Percentiles rank a stretch among this genome's conserved stretches.
Evolutionary conservation across 2,329 filamentous ascomycete species (phyloP).

Genomic region (Coleophoma cylindrospora): DNA sequence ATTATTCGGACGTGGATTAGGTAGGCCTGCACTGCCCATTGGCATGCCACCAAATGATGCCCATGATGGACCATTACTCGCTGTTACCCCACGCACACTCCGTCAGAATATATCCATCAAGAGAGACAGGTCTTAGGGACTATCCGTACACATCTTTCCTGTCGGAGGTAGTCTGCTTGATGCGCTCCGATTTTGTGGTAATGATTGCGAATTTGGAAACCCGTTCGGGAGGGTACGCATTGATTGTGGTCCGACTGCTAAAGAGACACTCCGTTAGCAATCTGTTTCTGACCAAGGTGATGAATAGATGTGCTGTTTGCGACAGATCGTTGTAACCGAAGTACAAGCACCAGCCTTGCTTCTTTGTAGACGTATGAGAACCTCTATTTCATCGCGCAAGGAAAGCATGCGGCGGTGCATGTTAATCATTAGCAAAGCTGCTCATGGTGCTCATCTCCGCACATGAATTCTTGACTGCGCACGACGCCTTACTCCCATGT

Average conservation of each 20-base stretch:
- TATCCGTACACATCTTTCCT: slow-evolving; percentile 55
- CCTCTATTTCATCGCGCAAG: no score
- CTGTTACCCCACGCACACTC: slow-evolving; percentile 21
- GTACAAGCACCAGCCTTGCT: no score
- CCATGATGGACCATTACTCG: slow-evolving; percentile 41
- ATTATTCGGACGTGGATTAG: slow-evolving; percentile 47
- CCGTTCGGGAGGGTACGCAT: slow-evolving; percentile 57
- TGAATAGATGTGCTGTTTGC: neutral
- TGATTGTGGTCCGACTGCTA: slow-evolving; percentile 51
- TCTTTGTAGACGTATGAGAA: no score
- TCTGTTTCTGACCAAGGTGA: neutral
- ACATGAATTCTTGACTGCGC: no score
- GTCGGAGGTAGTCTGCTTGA: slow-evolving; percentile 59
- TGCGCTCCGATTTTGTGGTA: slow-evolving; percentile 48
- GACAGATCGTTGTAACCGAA: neutral
- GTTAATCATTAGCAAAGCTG: no score
- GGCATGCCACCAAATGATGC: slow-evolving; percentile 57
- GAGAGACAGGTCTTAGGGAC: neutral
- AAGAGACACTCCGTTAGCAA: neutral
- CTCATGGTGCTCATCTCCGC: no score
- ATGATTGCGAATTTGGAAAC: slow-evolving; percentile 54
- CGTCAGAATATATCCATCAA: slow-evolving; percentile 12
- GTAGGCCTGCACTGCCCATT: slow-evolving; percentile 51
- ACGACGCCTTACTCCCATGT: no score
- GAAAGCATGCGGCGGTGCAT: no score